Percentiles rank a stretch among this genome's conserved stretches.
phyloP scores from a whole-genome alignment of 2,329 filamentous ascomycete genomes.

The Fusarium lyarnte region DNA sequence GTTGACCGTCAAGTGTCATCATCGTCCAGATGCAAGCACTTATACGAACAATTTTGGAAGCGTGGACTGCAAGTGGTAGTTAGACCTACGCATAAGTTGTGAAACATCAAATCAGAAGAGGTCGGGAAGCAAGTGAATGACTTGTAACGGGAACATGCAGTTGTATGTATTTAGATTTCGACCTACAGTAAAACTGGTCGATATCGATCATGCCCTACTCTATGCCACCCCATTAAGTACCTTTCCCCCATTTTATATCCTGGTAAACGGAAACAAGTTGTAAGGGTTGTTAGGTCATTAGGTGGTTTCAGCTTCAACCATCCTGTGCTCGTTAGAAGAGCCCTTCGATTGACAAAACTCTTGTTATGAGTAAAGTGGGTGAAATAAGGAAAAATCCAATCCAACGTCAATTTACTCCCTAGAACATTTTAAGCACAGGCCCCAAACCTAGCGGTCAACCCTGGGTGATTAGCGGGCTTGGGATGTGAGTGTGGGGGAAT shows the following conservation, averaged over 20 bases:
- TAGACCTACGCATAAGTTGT: slow-evolving; percentile 9
- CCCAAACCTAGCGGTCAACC: not conserved
- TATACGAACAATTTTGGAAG: not conserved
- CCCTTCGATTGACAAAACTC: too few relatives aligned
- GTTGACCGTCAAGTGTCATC: too few relatives aligned
- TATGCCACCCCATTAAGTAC: too few relatives aligned
- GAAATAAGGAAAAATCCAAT: not conserved
- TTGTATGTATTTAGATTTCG: not conserved
- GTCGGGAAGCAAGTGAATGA: not conserved
- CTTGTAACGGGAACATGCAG: not conserved
- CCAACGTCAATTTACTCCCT: not conserved
- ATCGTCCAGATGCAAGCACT: not conserved
- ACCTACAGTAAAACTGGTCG: not conserved
- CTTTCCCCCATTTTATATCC: too few relatives aligned
- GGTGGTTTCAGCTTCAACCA: too few relatives aligned
- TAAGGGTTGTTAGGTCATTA: too few relatives aligned
- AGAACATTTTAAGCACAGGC: not conserved
- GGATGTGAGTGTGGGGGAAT: slow-evolving; percentile 1
- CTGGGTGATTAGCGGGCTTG: not conserved
- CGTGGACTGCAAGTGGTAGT: not conserved
- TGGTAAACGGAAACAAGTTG: too few relatives aligned
- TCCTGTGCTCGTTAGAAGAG: too few relatives aligned
- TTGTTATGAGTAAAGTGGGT: not conserved
- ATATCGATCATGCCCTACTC: too few relatives aligned
- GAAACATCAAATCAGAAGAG: not conserved